Base-by-base conservation (phyloP, 805 yeast genomes). In the Komagataella pastoris region DNA sequence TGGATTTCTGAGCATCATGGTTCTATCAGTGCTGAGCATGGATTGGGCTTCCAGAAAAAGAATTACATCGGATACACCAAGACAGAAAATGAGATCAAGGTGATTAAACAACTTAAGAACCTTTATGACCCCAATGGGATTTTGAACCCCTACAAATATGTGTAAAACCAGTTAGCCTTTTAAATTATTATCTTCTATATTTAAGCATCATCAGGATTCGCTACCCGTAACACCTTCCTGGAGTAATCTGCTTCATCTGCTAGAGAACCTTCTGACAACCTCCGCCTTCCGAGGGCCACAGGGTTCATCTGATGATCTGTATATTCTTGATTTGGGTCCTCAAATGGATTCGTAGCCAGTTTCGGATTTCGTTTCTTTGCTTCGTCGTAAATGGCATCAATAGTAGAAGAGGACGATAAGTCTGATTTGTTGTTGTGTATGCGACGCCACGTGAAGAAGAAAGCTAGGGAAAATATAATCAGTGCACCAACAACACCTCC, bases 1-100 rank as follows among this genome's bases (percentile, higher is more conserved):
- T 90, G 90, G 85, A 85, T 93, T 51, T 61, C 77, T 67, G 60
- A 67, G 24, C 73, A 79, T 55, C 71, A 81, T 40, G 99, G 99
- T 19, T 90, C 98, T 1, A 84, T 93, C 51, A 85, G 95, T 54
- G 99, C 99, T 24, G 99, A 93, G 67, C 99, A 93, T 65, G 99
- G 99, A 14, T 74, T 93, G 53, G 99, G 99, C 0, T 88, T 93
- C 78, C 97, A 91, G 62, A 93, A 93, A 83, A 88, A 85, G 59
- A 85, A 87, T 62, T 93, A 86, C 65, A 76, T 91, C 58, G 83
- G 83, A 7, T 93, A 91, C 71, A 77, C 95, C 50, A 93, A 90
- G 73, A 78, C 79, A 56, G 81, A 75, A 10, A 70, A 71, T 50
- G 90, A 88, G 65, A 78, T 93, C 54, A 63, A 71, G 46, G 65